phyloP scores from a whole-genome alignment of 2,329 filamentous ascomycete genomes.

The Colletotrichum sojae region DNA sequence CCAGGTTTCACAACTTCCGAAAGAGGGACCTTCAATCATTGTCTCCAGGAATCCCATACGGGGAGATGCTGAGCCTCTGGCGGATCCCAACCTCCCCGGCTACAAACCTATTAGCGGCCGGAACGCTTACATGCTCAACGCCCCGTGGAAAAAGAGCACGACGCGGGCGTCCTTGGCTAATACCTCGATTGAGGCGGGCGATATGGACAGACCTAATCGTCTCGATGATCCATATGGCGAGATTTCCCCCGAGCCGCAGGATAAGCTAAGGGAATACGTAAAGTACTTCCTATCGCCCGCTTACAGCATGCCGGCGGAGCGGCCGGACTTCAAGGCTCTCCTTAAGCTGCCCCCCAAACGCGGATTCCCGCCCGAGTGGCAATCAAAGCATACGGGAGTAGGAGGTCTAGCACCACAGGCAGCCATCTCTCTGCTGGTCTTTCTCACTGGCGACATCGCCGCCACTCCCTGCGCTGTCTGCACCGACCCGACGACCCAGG shows the following conservation, averaged over 20 bases:
- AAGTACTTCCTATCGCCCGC: background rate
- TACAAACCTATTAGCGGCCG: background rate
- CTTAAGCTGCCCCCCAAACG: constrained; percentile 28
- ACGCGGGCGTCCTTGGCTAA: too few species aligned
- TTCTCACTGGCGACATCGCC: constrained; percentile 30
- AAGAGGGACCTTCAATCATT: constrained; percentile 41
- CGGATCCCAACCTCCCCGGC: background rate
- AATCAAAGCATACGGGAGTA: constrained; percentile 12
- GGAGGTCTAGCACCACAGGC: constrained; percentile 8
- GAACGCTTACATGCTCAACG: too few species aligned
- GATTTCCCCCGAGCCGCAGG: background rate
- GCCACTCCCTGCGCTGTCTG: constrained; percentile 15
- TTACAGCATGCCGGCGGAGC: constrained; percentile 22
- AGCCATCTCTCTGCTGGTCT: constrained; percentile 31
- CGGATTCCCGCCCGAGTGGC: constrained; percentile 10
- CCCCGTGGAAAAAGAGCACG: too few species aligned
- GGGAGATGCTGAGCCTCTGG: constrained; percentile 43
- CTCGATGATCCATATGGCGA: too few species aligned
- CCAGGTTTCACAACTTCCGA: constrained; percentile 42
- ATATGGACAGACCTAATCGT: too few species aligned
- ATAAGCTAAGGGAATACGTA: constrained; percentile 9
- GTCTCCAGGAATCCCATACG: constrained; percentile 45
- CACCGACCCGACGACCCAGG: background rate
- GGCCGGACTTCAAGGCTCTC: constrained; percentile 30
- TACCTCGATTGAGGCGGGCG: too few species aligned